Evolutionary conservation across 139 green algal species (phyloP), one percentile per base, ranked within the genome.

Genomic region (Auxenochlorella pyrenoidosa): DNA sequence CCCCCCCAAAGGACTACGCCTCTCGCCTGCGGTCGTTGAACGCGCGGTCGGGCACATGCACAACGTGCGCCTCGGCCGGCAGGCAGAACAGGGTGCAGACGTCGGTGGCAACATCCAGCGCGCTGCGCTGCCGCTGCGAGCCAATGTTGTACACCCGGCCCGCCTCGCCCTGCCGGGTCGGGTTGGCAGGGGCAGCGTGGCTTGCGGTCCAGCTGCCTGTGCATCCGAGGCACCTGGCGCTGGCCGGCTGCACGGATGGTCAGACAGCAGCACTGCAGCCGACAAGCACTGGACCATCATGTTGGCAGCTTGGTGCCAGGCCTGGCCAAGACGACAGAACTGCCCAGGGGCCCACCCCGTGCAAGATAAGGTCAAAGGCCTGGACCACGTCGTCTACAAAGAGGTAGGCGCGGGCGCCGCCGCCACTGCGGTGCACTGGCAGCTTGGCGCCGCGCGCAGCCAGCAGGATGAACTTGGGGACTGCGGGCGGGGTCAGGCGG

Each of bases 61-160:
- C 60, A 24, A 95, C 76, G 65, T 94, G 93, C 54, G 86, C 72
- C 70, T 90, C 77, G 1, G 88, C 79, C 24, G 38, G 59, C 83
- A 96, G 44, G 24, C 94, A 87, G 71, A 97, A 94, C 79, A 89
- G 87, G 28, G 87, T 87, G 38, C 63, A 85, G 38, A 97, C 95
- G 86, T 96, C 93, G 0, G 70, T 40, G 0, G 94, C 95, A 44
- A 99, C 98, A 58, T 99, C 94, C 68, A 95, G 77, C 59, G 99
- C 97, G 24, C 92, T 96, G 34, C 97, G 93, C 94, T 99, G 96
- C 83, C 94, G 94, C 71, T 98, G 92, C 0, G 96, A 99, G 65
- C 98, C 97, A 71, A 99, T 98, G 94, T 99, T 99, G 95, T 99
- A 99, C 5, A 96, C 91, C 89, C 97, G 93, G 1, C 97, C 96